Evolutionary conservation across 768 basidiomycete species (phyloP), one percentile per base, ranked within the genome.

Genomic region (Tulasnella sp.): DNA sequence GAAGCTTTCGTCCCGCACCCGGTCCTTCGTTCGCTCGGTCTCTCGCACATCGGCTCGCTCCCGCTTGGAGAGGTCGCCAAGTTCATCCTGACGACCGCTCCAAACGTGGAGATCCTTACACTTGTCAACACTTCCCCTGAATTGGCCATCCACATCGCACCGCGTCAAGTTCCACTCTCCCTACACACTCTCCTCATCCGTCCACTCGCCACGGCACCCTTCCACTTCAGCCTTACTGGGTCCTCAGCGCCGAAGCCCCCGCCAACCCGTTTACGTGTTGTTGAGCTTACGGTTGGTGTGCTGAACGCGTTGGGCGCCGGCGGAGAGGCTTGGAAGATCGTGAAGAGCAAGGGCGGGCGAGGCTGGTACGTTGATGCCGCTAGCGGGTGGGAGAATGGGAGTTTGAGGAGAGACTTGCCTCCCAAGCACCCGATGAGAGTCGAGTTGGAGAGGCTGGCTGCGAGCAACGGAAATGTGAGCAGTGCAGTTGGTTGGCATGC

Each of bases 281-380:
- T 99, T 74, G 97, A 99, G 83, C 84, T 98, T 17, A 89, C 91
- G 38, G 87, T 89, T 19, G 85, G 87, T 29, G 86, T 93, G 79
- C 86, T 98, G 6, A 85, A 88, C 68, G 88, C 87, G 5, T 85
- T 97, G 1, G 93, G 93, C 8, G 87, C 87, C 0, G 94, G 94
- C 4, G 93, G 90, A 0, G 92, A 91, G 5, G 85, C 91, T 38
- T 99, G 97, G 97, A 88, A 91, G 72, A 91, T 93, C 77, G 86
- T 99, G n/a, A 86, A 89, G 77, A 94, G 93, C 80, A 97, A 97
- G 82, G 97, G 97, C 9, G 91, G 94, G 0, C 85, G 97, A 31
- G 96, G 94, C 3, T 99, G 96, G 96, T 97, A 94, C 80, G 94
- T 96, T 71, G 93, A 98, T 82, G 88, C 91, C 0, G 92, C 93